Evolutionary conservation across 2,329 filamentous ascomycete species (phyloP), one percentile per base, ranked within the genome.

Genomic region (Corinectria fuckeliana): DNA sequence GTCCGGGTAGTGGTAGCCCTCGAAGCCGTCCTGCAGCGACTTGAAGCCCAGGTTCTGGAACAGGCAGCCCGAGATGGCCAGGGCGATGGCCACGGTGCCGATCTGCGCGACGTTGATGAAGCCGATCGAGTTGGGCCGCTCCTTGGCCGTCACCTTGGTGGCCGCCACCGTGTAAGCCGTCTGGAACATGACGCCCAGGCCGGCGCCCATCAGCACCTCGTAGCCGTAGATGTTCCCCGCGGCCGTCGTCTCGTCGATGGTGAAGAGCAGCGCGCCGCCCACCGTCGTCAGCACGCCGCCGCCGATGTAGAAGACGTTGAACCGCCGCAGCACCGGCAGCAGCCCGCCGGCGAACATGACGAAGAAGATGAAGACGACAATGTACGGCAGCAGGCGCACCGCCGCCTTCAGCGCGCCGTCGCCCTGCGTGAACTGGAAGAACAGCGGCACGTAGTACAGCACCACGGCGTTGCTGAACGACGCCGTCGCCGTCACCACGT

Each of bases 381-480:
- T 76, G 63, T 77, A 77, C 2, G 79, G 81, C 2, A 83, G 69
- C 1, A 82, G 67, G 2, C 76, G 72, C 1, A 79, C 74, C 1
- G 75, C 78, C 1, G 78, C 74, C 14, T 73, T 58, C 2, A 82
- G 63, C 0, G 79, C 74, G 3, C 63, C 71, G 30, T 81, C 76
- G 3, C 78, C 78, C 3, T 72, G 75, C 0, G 75, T 76, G 66
- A 85, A 86, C 58, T 82, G 79, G 69, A 85, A 85, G 71, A 78
- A 85, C 1, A 86, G 71, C 0, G 84, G 83, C 4, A 82, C 78
- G 69, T 82, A 86, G 71, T 85, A 86, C 8, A 82, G 72, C 0
- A 75, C 63, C 41, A 79, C 71, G 10, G 76, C 78, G 58, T 77
- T 74, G 10, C 70, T 69, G 3, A 75, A 71, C 10, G 72, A 75